These are phyloP conservation scores for Pontederia paniculata DNA, from an alignment of 176 grass and related monocot species.

Conservation along the genomic window DNA sequence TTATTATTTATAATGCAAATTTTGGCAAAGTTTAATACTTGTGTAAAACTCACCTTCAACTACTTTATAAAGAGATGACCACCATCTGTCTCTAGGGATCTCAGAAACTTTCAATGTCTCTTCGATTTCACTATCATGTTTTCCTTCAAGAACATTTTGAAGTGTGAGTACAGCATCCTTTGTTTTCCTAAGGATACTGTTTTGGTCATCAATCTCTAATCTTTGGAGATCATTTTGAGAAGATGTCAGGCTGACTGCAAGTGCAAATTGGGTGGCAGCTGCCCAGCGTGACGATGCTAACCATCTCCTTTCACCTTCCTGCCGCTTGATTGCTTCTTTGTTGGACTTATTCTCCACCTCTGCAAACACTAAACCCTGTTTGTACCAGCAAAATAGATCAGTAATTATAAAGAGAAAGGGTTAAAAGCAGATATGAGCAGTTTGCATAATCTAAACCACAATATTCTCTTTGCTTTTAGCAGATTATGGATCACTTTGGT, in stretches of 20 bases:
- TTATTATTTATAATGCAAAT: no score
- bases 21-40: no score
- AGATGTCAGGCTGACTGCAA: constrained; percentile 62
- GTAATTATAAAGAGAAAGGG: background rate
- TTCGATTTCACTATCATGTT: constrained; percentile 68
- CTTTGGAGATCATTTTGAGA: constrained; percentile 73
- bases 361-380: constrained; percentile 62
- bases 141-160: constrained; percentile 81
- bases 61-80: constrained; percentile 95
- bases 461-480: no score
- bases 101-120: constrained; percentile 55
- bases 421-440: no score
- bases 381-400: constrained; percentile 15
- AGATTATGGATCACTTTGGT: no score
- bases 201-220: constrained; percentile 48
- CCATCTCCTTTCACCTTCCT: constrained; percentile 75
- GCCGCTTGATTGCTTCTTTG: constrained; percentile 54
- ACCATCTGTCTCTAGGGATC: constrained; percentile 73
- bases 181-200: constrained; percentile 73
- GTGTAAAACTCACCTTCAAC: constrained; percentile 55
- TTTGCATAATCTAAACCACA: no score
- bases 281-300: constrained; percentile 83
- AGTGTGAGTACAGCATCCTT: constrained; percentile 91
- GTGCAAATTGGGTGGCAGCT: constrained; percentile 67
- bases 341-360: constrained; percentile 45